A percentile compares a stretch with the other conserved stretches of the same genome.
Evolutionary conservation across 1,139 yeast genomes (phyloP).

Genomic region (Kodamaea plutei): DNA sequence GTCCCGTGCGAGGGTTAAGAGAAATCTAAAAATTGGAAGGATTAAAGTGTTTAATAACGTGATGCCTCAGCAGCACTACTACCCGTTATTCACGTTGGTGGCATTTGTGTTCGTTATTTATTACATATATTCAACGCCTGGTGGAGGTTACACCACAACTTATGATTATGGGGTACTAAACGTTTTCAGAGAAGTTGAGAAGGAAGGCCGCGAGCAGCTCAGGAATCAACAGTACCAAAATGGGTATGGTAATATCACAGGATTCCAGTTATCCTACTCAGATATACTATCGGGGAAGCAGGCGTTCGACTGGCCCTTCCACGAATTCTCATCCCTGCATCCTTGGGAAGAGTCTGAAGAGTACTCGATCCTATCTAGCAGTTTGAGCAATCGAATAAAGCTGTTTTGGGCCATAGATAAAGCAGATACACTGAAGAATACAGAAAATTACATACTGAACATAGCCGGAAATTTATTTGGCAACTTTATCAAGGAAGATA

Average conservation of each 20-base stretch:
- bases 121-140: not conserved
- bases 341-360: constrained; percentile 55
- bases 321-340: constrained; percentile 30
- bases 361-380: constrained; percentile 59
- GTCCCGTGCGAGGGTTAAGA: no score
- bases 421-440: constrained; percentile 8
- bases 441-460: not conserved
- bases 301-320: constrained; percentile 56
- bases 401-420: constrained; percentile 44
- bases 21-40: no score
- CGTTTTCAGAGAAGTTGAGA: constrained; percentile 23
- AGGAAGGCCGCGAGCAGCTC: constrained; percentile 29
- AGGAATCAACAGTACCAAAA: constrained; percentile 37
- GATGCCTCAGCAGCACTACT: no score
- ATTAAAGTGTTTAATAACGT: no score
- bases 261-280: constrained; percentile 58
- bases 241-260: constrained; percentile 74
- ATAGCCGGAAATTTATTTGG: not conserved
- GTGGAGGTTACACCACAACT: not conserved
- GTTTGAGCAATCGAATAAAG: constrained; percentile 43
- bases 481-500: not conserved
- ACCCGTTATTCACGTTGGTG: not conserved
- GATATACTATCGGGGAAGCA: constrained; percentile 47
- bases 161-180: not conserved
- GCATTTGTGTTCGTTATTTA: not conserved